These are phyloP conservation scores for Picochlorum sp. DNA, from an alignment of 139 green algal genomes.

Conservation along the genomic window DNA sequence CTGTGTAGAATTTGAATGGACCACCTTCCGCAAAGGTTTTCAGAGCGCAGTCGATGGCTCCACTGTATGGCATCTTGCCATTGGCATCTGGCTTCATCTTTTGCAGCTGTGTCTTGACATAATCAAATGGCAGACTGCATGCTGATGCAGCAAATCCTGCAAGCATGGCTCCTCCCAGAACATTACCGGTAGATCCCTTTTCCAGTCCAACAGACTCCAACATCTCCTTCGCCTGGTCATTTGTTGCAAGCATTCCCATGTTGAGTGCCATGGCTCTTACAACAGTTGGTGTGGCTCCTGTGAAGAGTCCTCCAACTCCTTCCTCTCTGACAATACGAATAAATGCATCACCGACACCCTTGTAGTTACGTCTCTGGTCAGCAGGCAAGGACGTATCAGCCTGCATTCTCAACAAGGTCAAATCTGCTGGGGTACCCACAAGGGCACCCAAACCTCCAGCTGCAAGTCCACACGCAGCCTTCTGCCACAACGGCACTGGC, in stretches of 20 bases:
- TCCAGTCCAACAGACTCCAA: slow-evolving; percentile 62
- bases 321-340: slow-evolving; percentile 74
- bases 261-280: slow-evolving; percentile 97
- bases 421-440: slow-evolving; percentile 91
- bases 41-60: slow-evolving; percentile 78
- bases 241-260: slow-evolving; percentile 99
- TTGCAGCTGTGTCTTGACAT: slow-evolving; percentile 93
- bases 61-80: slow-evolving; percentile 82
- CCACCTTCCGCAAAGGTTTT: slow-evolving; percentile 66
- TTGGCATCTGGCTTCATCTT: slow-evolving; percentile 83
- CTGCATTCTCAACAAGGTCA: slow-evolving; percentile 97
- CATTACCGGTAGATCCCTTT: slow-evolving; percentile 41
- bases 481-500: slow-evolving; percentile 76
- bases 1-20: slow-evolving; percentile 94
- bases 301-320: slow-evolving; percentile 77
- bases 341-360: slow-evolving; percentile 67
- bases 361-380: slow-evolving; percentile 85
- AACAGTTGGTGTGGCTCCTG: slow-evolving; percentile 85
- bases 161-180: slow-evolving; percentile 64
- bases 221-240: slow-evolving; percentile 97
- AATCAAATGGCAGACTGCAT: slow-evolving; percentile 95
- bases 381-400: slow-evolving; percentile 79
- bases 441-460: slow-evolving; percentile 89
- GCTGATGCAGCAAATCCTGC: slow-evolving; percentile 90
- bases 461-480: slow-evolving; percentile 75